Percentiles rank a stretch among this genome's conserved stretches.
Evolutionary conservation across 495 filamentous ascomycete genomes (phyloP).

Genomic region (Annulohypoxylon moriforme): DNA sequence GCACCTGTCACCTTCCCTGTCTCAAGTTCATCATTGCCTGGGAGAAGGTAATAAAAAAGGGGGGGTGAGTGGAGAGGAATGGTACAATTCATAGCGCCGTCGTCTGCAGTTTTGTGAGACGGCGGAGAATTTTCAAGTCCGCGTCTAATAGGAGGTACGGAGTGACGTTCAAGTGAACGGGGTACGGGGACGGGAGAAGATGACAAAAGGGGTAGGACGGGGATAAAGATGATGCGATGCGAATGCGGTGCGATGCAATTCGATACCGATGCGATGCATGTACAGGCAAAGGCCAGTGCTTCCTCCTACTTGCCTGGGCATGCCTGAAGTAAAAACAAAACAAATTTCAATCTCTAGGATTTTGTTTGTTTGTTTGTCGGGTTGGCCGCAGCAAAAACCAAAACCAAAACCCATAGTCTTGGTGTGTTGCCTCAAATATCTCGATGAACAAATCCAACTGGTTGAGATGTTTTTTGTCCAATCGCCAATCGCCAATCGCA

Average conservation of each 20-base stretch:
- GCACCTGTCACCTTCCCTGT: conserved; percentile 28
- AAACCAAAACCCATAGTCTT: conserved; percentile 13
- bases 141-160: neutral
- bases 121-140: conserved; percentile 25
- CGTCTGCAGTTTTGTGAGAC: conserved; percentile 9
- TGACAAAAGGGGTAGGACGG: conserved; percentile 22
- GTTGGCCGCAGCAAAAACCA: conserved; percentile 38
- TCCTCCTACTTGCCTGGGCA: conserved; percentile 10
- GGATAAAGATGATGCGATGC: conserved; percentile 26
- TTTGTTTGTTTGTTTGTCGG: conserved; percentile 25
- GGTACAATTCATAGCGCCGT: conserved; percentile 2
- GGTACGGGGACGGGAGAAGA: neutral
- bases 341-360: conserved; percentile 26
- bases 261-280: conserved; percentile 29
- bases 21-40: conserved; percentile 8
- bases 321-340: conserved; percentile 8
- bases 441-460: conserved; percentile 45
- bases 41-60: neutral
- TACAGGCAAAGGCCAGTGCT: conserved; percentile 23
- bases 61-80: neutral
- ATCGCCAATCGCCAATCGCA: conserved; percentile 48
- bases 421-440: conserved; percentile 46
- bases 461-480: conserved; percentile 39
- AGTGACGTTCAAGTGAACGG: conserved; percentile 22
- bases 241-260: conserved; percentile 12